Conservation (phyloP, 2,329 filamentous ascomycete species). For the Torrubiella hemipterigena region DNA sequence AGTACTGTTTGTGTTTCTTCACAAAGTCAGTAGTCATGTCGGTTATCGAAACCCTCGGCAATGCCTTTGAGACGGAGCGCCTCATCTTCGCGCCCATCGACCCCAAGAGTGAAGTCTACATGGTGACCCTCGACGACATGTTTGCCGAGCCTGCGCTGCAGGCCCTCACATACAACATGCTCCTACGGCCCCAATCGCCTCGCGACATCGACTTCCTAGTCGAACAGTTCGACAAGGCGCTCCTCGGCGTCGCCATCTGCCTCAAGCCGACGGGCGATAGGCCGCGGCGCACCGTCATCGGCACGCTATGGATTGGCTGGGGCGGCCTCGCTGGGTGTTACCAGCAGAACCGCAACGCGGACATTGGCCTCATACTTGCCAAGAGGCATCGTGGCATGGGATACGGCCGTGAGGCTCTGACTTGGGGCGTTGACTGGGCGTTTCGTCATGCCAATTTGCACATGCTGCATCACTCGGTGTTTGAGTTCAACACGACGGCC, state of each 20-base stretch:
- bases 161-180: conserved; percentile 5
- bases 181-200: conserved; percentile 6
- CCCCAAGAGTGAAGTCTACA: conserved; percentile 8
- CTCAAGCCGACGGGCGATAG: conserved; percentile 5
- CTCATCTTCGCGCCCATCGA: conserved; percentile 10
- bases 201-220: conserved; percentile 8
- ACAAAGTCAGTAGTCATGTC: conserved; percentile 4
- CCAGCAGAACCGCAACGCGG: conserved; percentile 6
- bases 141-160: conserved; percentile 8
- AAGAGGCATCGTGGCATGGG: conserved; percentile 3
- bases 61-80: conserved; percentile 9
- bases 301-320: conserved; percentile 7
- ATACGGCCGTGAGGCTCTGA: conserved; percentile 6
- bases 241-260: conserved; percentile 11
- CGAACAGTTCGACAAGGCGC: conserved; percentile 7
- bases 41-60: conserved; percentile 3
- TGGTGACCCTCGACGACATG: conserved; percentile 5
- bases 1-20: no score
- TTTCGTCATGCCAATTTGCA: conserved; percentile 5
- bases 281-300: conserved; percentile 11
- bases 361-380: conserved; percentile 5
- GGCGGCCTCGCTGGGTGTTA: conserved; percentile 5
- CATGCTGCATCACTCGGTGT: conserved; percentile 3
- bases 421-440: conserved; percentile 7
- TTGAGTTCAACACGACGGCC: conserved; percentile 4